A percentile compares a stretch with the other conserved stretches of the same genome.
phyloP scores from a whole-genome alignment of 2,329 filamentous ascomycete genomes.

The Septoria petroselini region DNA sequence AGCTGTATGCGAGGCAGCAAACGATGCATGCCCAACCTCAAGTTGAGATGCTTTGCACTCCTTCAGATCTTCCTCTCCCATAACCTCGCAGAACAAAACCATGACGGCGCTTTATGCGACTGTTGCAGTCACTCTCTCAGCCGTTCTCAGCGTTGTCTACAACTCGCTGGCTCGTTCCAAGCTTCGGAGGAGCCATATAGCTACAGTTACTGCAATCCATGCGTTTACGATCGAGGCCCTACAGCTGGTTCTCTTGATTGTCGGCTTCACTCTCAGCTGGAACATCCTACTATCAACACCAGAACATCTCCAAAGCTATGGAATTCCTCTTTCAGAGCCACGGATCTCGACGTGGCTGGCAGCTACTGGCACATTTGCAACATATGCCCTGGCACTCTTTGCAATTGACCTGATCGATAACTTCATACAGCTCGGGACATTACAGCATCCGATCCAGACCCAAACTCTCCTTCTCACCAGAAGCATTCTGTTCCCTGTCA shows the following conservation, averaged over 20 bases:
- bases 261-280: not conserved
- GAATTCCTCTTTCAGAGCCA: not conserved
- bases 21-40: not conserved
- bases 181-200: not conserved
- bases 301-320: not conserved
- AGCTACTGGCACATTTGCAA: not conserved
- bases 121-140: slow-evolving; percentile 7
- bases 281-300: not conserved
- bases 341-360: slow-evolving; percentile 6
- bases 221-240: slow-evolving; percentile 19
- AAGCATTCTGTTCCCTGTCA: slow-evolving; percentile 13
- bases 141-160: slow-evolving; percentile 14
- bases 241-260: slow-evolving; percentile 9
- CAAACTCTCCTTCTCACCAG: slow-evolving; percentile 21
- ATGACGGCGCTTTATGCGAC: not conserved
- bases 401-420: slow-evolving; percentile 21
- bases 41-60: not conserved
- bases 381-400: slow-evolving; percentile 6
- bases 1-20: not conserved
- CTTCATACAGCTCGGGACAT: slow-evolving; percentile 13
- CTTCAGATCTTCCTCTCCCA: not conserved
- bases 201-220: slow-evolving; percentile 6
- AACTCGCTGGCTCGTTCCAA: not conserved
- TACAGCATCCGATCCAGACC: slow-evolving; percentile 17
- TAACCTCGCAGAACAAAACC: not conserved